Percentiles rank a stretch among this genome's conserved stretches.
Conservation (phyloP, 2,329 filamentous ascomycete species). For the Rugonectria rugulosa region DNA sequence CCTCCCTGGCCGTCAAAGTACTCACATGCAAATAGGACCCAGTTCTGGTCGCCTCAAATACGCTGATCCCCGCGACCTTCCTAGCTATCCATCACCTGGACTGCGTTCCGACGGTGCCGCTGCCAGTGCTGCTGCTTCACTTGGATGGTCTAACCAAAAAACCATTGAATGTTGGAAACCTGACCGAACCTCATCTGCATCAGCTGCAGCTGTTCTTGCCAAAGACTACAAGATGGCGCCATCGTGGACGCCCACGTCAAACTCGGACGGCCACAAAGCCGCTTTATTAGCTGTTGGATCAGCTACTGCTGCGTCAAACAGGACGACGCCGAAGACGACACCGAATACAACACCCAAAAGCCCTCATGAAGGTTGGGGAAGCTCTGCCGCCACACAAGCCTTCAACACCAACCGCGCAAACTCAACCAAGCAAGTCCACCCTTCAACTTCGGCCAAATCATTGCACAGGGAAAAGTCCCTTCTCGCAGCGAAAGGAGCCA, state of each 20-base stretch:
- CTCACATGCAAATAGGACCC: constrained; percentile 35
- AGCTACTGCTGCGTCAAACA: constrained; percentile 43
- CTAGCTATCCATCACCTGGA: constrained; percentile 75
- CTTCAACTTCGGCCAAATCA: constrained; percentile 42
- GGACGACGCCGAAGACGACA: constrained; percentile 23
- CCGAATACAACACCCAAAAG: constrained; percentile 15
- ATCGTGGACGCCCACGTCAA: constrained; percentile 69
- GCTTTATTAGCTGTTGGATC: constrained; percentile 69
- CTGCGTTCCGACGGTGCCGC: constrained; percentile 65
- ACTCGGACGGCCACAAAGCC: constrained; percentile 74
- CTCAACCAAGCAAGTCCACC: constrained; percentile 34
- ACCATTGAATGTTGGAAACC: constrained; percentile 72
- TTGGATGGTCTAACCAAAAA: constrained; percentile 77
- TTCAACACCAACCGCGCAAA: constrained; percentile 52
- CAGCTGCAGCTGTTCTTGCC: constrained; percentile 51
- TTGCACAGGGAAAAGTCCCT: constrained; percentile 71
- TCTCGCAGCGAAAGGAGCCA: constrained; percentile 79
- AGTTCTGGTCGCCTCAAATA: constrained; percentile 66
- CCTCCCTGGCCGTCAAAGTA: constrained; percentile 9
- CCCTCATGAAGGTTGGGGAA: constrained; percentile 58
- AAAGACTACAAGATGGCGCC: constrained; percentile 55
- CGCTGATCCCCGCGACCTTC: constrained; percentile 75
- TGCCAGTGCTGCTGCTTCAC: constrained; percentile 75
- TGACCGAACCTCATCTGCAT: constrained; percentile 61
- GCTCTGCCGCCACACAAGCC: constrained; percentile 75